Percentiles rank a stretch among this genome's conserved stretches.
Conservation (phyloP, 2,329 filamentous ascomycete species). For the Xylaria digitata region DNA sequence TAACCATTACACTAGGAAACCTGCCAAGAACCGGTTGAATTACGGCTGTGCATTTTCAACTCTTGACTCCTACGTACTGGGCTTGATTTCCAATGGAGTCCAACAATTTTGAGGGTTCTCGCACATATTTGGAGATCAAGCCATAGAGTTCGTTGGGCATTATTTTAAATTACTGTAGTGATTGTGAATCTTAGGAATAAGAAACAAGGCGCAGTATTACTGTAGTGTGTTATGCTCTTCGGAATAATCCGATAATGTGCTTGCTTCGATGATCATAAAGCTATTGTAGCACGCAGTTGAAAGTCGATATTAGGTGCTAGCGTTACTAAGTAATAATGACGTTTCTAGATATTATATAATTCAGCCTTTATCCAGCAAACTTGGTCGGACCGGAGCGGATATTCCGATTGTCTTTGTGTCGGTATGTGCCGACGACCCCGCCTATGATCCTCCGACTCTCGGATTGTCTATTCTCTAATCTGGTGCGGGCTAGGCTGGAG, state of each 20-base stretch:
- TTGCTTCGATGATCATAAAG: no score
- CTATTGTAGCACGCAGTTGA: no score
- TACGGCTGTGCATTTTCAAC: not conserved
- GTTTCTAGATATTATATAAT: no score
- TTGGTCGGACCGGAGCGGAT: not conserved
- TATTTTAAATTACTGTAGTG: not conserved
- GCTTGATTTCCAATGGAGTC: not conserved
- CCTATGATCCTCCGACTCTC: conserved; percentile 3
- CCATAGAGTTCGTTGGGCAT: not conserved
- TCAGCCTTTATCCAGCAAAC: not conserved
- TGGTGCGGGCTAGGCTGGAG: not conserved
- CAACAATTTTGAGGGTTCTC: not conserved
- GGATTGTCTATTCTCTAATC: conserved; percentile 1
- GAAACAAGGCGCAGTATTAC: not conserved
- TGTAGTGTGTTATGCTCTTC: no score
- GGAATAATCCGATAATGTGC: no score
- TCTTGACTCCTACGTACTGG: not conserved
- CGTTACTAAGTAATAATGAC: no score
- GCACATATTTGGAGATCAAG: no score
- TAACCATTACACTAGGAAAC: conserved; percentile 43
- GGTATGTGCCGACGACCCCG: conserved; percentile 15
- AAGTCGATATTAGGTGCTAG: no score
- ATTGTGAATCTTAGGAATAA: not conserved
- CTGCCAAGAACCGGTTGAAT: conserved; percentile 11
- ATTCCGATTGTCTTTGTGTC: conserved; percentile 1